Percentiles rank a stretch among this genome's conserved stretches.
These are phyloP conservation scores for Lodderomyces parapsilosis DNA, from an alignment of 1,139 yeast species.

Conservation along the genomic window DNA sequence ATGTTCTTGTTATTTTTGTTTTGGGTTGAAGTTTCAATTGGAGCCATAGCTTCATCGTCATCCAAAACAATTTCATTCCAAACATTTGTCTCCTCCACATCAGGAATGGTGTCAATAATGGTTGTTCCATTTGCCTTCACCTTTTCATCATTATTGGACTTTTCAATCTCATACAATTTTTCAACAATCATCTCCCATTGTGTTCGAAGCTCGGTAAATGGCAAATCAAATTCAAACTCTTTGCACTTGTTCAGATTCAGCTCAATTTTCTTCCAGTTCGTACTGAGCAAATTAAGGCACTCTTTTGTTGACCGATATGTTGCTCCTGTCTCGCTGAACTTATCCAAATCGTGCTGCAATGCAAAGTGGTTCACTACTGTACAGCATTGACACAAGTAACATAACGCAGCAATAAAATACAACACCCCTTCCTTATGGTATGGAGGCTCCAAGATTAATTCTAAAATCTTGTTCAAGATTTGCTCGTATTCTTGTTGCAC, in stretches of 20 bases:
- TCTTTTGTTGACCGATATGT: slow-evolving; percentile 9
- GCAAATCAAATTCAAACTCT: slow-evolving; percentile 28
- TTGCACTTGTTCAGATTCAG: slow-evolving; percentile 29
- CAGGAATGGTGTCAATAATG: background rate
- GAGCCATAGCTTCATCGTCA: background rate
- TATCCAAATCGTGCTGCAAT: slow-evolving; percentile 7
- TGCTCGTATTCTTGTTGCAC: slow-evolving; percentile 24
- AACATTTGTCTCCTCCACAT: slow-evolving; percentile 3
- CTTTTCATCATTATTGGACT: background rate
- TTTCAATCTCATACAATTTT: background rate
- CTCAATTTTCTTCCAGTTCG: slow-evolving; percentile 14
- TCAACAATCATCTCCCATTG: background rate
- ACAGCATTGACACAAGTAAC: slow-evolving; percentile 23
- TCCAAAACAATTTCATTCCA: slow-evolving; percentile 1
- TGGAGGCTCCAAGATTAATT: slow-evolving; percentile 44
- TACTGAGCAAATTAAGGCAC: slow-evolving; percentile 8
- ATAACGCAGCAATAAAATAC: slow-evolving; percentile 32
- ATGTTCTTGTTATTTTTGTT: no score
- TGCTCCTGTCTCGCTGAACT: slow-evolving; percentile 4
- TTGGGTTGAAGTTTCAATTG: background rate
- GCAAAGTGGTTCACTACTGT: slow-evolving; percentile 14
- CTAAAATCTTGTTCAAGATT: slow-evolving; percentile 34
- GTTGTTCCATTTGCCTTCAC: background rate
- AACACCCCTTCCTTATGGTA: slow-evolving; percentile 44
- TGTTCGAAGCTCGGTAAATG: slow-evolving; percentile 17